A percentile compares a stretch with the other conserved stretches of the same genome.
These are phyloP conservation scores for Colletotrichum zoysiae DNA, from an alignment of 2,329 filamentous ascomycete genomes.

Conservation along the genomic window DNA sequence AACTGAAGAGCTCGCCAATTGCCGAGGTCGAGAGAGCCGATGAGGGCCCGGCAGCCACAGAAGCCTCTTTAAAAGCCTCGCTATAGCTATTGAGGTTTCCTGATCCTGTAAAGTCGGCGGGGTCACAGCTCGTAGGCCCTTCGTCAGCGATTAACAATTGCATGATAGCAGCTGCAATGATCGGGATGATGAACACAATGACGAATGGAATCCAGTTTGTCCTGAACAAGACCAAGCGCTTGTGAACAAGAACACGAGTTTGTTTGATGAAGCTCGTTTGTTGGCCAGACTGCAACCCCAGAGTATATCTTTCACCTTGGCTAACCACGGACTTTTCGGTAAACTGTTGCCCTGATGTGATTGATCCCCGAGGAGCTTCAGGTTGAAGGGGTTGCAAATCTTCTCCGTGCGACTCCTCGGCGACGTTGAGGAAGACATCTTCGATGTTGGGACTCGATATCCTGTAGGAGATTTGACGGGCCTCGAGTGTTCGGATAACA, in stretches of 20 bases:
- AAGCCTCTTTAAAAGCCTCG: slow-evolving; percentile 42
- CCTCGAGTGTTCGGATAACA: slow-evolving; percentile 78
- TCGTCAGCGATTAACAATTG: slow-evolving; percentile 78
- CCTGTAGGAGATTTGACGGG: slow-evolving; percentile 80
- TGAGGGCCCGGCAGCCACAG: slow-evolving; percentile 46
- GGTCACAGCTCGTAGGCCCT: slow-evolving; percentile 64
- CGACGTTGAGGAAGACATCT: slow-evolving; percentile 89
- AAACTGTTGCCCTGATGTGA: slow-evolving; percentile 9
- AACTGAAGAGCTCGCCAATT: slow-evolving; percentile 36
- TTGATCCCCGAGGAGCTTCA: slow-evolving; percentile 3
- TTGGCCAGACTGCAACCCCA: slow-evolving; percentile 75
- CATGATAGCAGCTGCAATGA: slow-evolving; percentile 83
- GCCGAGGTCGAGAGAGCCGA: slow-evolving; percentile 37
- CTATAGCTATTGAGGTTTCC: slow-evolving; percentile 56
- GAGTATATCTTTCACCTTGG: slow-evolving; percentile 7
- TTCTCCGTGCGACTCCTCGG: slow-evolving; percentile 77
- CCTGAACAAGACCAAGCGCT: slow-evolving; percentile 81
- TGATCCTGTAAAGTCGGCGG: slow-evolving; percentile 60
- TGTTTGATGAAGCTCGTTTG: slow-evolving; percentile 79
- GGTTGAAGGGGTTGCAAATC: neutral
- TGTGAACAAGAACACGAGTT: slow-evolving; percentile 79
- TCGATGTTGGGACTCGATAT: slow-evolving; percentile 92
- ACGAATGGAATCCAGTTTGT: slow-evolving; percentile 83
- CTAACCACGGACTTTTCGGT: slow-evolving; percentile 47
- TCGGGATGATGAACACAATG: slow-evolving; percentile 80